These are phyloP conservation scores for Crataegus laevigata DNA, from an alignment of 306 rosid species.

Conservation along the genomic window DNA sequence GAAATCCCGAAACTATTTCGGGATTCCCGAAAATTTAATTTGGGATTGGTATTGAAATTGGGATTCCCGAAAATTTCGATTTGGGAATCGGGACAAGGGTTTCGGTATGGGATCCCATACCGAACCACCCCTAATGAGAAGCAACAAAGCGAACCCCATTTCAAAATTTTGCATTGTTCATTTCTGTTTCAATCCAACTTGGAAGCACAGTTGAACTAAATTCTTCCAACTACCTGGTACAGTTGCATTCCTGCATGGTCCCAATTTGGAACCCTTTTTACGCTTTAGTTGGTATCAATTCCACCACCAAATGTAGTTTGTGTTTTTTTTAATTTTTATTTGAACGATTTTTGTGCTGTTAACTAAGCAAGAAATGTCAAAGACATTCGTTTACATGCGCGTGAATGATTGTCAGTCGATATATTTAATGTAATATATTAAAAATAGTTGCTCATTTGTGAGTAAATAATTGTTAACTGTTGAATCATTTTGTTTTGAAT, in stretches of 20 bases:
- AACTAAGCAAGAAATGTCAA: no score
- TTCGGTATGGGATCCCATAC: no score
- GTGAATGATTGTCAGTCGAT: background rate
- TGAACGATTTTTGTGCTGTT: background rate
- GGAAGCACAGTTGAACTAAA: constrained; percentile 3
- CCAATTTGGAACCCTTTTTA: background rate
- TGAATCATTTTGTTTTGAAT: no score
- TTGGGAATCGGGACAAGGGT: no score
- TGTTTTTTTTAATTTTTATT: no score
- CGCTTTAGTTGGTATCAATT: background rate
- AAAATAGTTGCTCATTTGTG: background rate
- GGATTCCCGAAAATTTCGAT: no score
- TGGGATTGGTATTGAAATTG: no score
- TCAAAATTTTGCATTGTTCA: background rate
- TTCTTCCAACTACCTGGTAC: constrained; percentile 1
- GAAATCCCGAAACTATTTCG: no score
- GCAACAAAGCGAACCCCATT: background rate
- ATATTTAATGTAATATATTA: background rate
- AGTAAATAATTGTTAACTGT: no score
- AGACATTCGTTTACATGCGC: accelerated
- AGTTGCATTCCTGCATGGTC: background rate
- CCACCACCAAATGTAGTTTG: background rate
- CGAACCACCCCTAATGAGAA: no score
- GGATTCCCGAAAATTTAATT: no score
- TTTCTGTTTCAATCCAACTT: background rate